Base-by-base conservation (phyloP, 805 yeast species). In the Lachancea dasiensis region DNA sequence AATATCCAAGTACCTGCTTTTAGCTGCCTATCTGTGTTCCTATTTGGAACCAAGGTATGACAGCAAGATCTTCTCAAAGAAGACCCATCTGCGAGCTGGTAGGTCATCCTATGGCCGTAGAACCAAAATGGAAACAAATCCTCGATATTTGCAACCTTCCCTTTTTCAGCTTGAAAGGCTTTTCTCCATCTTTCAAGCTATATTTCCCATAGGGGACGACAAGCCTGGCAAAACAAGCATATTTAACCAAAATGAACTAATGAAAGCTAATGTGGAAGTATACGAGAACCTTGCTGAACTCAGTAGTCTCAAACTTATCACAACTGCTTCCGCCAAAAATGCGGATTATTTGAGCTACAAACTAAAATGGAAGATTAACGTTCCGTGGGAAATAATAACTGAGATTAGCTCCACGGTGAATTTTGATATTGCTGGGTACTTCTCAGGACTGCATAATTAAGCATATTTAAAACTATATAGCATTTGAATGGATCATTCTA, bases 1-100 rank as follows among this genome's bases (percentile, higher is more conserved):
- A 6, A 70, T 74, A 34, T 72, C 90, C 2, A 82, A 84, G 52
- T 85, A 73, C 52, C 60, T 89, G n/a, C 60, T 87, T 11, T 71
- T 86, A 22, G 86, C 95, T 1, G 79, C 95, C 1, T 89, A 82
- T 56, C 62, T 87, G 33, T 94, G 95, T 1, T 86, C 95, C 0
- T 83, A 74, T 52, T 75, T 77, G 39, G 83, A 81, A 21, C 77
- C 81, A 2, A 73, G 75, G 43, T 72, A 72, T 51, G 97, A 87
- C 58, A 63, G 78, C 50, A 72, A 76, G 36, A 65, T 74, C 37
- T 89, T 85, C 51, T 81, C 95, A 22, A 76, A 70, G 43, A 57
- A 50, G 34, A 38, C 53, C 6, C 46, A 47, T 27, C 64, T 81
- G 30, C 74, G 68, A 45, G 75, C 70, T 10, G 67, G 67, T 8